Evolutionary conservation across 768 basidiomycete species (phyloP).

Genomic region (Pleurotus eryngii): DNA sequence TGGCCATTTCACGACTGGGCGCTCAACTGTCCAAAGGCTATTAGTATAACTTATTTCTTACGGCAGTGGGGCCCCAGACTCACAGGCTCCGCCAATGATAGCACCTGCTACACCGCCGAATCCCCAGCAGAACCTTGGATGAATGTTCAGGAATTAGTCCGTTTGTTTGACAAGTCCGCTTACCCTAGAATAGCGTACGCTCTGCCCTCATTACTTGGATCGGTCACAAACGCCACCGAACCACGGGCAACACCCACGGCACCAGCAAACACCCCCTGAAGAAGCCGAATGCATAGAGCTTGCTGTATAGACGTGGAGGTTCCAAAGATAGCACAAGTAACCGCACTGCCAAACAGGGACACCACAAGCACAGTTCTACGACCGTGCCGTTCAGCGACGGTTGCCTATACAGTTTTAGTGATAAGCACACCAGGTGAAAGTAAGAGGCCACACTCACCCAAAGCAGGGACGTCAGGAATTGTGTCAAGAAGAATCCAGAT

Average conservation of each 20-base stretch:
- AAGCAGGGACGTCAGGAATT: constrained; percentile 90
- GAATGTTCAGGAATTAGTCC: background rate
- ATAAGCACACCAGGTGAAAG: no score
- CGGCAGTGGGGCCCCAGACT: constrained; percentile 22
- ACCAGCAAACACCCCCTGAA: constrained; percentile 91
- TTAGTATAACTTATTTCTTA: background rate
- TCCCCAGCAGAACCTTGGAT: constrained; percentile 85
- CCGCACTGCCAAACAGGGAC: constrained; percentile 81
- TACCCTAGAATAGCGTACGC: constrained; percentile 93
- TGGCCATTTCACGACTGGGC: constrained; percentile 86
- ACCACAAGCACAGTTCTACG: constrained; percentile 79
- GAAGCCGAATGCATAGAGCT: constrained; percentile 80
- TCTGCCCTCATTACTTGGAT: constrained; percentile 87
- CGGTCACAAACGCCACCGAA: constrained; percentile 82
- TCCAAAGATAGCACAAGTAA: constrained; percentile 76
- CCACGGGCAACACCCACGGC: constrained; percentile 94
- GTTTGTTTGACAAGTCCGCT: constrained; percentile 8
- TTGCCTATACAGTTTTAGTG: constrained; percentile 49
- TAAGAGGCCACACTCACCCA: constrained; percentile 55
- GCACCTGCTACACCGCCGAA: constrained; percentile 92
- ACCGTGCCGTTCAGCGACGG: constrained; percentile 91
- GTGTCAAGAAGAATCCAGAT: constrained; percentile 87
- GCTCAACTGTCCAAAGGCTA: constrained; percentile 55
- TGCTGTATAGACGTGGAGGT: constrained; percentile 72
- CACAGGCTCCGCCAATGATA: constrained; percentile 80